Conservation (phyloP, 805 yeast genomes). For the Candida adriatica region DNA sequence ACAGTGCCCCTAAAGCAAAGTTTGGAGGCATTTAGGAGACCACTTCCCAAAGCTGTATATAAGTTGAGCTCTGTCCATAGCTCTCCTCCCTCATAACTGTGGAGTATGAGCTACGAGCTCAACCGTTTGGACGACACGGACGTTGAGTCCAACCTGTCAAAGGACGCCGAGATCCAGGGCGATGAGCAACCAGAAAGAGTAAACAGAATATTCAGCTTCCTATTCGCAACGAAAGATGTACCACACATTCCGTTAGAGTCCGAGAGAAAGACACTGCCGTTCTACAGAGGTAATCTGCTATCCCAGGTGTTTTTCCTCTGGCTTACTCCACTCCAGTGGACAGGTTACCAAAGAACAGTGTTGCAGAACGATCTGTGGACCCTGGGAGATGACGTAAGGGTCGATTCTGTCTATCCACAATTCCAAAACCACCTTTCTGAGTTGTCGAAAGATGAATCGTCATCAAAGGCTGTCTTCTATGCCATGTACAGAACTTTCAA, state of each 20-base stretch:
- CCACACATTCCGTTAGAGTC: constrained; percentile 44
- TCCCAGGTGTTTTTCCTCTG: constrained; percentile 49
- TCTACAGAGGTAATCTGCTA: constrained; percentile 29
- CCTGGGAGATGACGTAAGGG: constrained; percentile 32
- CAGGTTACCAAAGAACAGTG: constrained; percentile 63
- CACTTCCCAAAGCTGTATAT: too few relatives aligned
- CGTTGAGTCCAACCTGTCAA: too few relatives aligned
- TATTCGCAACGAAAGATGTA: too few relatives aligned
- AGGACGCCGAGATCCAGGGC: too few relatives aligned
- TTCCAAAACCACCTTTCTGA: constrained; percentile 27
- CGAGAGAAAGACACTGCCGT: constrained; percentile 40
- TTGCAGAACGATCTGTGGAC: constrained; percentile 51
- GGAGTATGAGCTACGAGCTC: too few relatives aligned
- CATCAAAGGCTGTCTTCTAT: constrained; percentile 26
- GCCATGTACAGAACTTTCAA: constrained; percentile 40
- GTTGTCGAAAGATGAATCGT: constrained; percentile 19
- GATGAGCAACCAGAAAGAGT: too few relatives aligned
- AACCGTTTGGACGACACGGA: too few relatives aligned
- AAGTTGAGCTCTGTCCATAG: too few relatives aligned
- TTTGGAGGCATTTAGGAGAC: too few relatives aligned
- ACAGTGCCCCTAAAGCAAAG: too few relatives aligned
- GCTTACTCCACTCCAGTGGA: constrained; percentile 50
- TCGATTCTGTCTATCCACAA: constrained; percentile 28
- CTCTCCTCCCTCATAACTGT: too few relatives aligned
- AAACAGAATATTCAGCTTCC: too few relatives aligned